A percentile compares a stretch with the other conserved stretches of the same genome.
These are phyloP conservation scores for Astragalus glycyphyllos DNA, from an alignment of 306 rosid species.

Conservation along the genomic window DNA sequence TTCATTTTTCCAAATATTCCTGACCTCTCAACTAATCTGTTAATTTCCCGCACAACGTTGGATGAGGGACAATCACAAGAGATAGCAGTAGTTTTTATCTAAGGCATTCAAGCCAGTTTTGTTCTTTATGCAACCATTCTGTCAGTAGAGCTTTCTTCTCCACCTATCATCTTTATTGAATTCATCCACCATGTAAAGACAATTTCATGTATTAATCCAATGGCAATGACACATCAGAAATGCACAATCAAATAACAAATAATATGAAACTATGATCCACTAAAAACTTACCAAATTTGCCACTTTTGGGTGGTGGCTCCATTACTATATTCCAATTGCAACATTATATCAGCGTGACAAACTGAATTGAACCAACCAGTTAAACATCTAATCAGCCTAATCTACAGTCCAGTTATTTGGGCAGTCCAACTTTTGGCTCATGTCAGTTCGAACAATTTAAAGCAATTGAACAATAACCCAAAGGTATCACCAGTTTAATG, in stretches of 20 bases:
- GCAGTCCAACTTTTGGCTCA: too few species aligned
- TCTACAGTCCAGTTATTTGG: too few species aligned
- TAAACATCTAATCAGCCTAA: too few species aligned
- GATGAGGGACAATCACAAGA: not conserved
- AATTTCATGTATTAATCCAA: conserved; percentile 29
- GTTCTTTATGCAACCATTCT: conserved; percentile 5
- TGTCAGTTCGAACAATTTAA: too few species aligned
- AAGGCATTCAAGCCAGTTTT: conserved; percentile 10
- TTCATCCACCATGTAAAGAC: conserved; percentile 23
- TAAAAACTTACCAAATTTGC: conserved; percentile 17
- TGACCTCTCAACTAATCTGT: conserved; percentile 11
- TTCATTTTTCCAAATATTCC: conserved; percentile 19
- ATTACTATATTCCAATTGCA: conserved; percentile 24
- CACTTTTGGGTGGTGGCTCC: conserved; percentile 28
- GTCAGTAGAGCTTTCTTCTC: conserved; percentile 28
- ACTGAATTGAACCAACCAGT: too few species aligned
- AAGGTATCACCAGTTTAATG: too few species aligned
- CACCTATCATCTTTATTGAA: conserved; percentile 34
- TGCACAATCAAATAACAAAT: conserved; percentile 36
- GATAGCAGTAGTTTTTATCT: conserved; percentile 17
- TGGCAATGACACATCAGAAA: conserved; percentile 23
- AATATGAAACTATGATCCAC: conserved; percentile 24
- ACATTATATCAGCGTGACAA: too few species aligned
- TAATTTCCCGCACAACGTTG: not conserved
- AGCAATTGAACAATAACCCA: too few species aligned